Evolutionary conservation across 306 rosid genomes (phyloP).

Genomic region (Macrotyloma uniflorum): DNA sequence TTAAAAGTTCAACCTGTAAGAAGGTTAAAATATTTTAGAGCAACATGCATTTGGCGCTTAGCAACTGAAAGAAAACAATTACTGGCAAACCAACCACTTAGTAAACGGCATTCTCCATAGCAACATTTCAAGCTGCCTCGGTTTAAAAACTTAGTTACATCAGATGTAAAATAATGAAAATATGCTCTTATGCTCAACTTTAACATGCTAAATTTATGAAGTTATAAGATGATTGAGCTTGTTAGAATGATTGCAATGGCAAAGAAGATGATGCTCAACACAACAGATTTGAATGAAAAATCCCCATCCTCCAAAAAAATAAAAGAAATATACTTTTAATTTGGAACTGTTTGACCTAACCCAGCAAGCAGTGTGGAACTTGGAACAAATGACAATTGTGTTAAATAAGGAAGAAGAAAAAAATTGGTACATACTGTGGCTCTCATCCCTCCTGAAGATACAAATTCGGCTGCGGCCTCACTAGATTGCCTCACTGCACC

Average conservation of each 20-base stretch:
- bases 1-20: constrained; percentile 89
- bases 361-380: not conserved
- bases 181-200: not conserved
- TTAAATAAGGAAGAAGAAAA: not conserved
- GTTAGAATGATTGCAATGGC: not conserved
- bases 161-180: constrained; percentile 7
- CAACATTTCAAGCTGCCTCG: constrained; percentile 16
- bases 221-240: not conserved
- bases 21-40: constrained; percentile 7
- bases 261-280: not conserved
- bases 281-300: not conserved
- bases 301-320: not conserved
- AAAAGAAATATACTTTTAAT: not conserved
- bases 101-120: not conserved
- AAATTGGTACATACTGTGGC: constrained; percentile 66
- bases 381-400: not conserved
- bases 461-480: constrained; percentile 69
- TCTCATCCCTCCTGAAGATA: constrained; percentile 91
- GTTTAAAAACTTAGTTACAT: constrained; percentile 18
- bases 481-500: constrained; percentile 94
- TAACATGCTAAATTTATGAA: constrained; percentile 16
- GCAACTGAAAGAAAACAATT: constrained; percentile 27
- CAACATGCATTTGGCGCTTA: constrained; percentile 1
- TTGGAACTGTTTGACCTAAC: not conserved
- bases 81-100: constrained; percentile 14